Conservation (phyloP, 352 stramenopile genomes). For the Phytopythium litorale region DNA sequence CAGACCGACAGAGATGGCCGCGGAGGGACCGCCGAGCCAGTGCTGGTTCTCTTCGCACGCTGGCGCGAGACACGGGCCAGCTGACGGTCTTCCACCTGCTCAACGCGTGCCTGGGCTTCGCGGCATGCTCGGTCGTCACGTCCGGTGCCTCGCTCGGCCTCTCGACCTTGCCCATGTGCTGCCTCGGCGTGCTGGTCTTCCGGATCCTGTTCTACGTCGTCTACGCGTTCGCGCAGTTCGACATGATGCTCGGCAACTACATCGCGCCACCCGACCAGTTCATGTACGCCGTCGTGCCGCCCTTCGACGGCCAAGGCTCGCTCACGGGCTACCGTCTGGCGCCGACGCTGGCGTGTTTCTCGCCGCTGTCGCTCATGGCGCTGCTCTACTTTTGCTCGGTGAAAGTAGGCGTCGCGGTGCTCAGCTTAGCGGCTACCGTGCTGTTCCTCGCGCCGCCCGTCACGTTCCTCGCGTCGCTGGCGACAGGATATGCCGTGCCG, state of each 20-base stretch:
- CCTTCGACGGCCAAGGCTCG: slow-evolving; percentile 11
- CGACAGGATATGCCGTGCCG: slow-evolving; percentile 6
- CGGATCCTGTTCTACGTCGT: slow-evolving; percentile 53
- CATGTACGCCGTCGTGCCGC: slow-evolving; percentile 30
- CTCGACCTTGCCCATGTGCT: slow-evolving; percentile 57
- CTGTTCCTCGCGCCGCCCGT: slow-evolving; percentile 26
- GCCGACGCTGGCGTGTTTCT: slow-evolving; percentile 46
- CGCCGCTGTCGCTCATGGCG: slow-evolving; percentile 56
- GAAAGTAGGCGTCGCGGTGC: slow-evolving; percentile 44
- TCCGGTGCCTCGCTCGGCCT: slow-evolving; percentile 32
- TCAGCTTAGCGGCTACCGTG: slow-evolving; percentile 29
- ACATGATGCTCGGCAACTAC: slow-evolving; percentile 47
- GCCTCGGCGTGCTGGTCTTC: slow-evolving; percentile 61
- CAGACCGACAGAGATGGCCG: background rate
- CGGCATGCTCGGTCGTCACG: slow-evolving; percentile 39
- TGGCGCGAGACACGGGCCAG: slow-evolving; percentile 19
- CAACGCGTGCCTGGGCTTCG: slow-evolving; percentile 53
- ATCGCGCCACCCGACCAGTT: slow-evolving; percentile 26
- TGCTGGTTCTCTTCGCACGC: background rate
- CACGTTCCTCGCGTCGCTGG: slow-evolving; percentile 24
- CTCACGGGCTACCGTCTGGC: slow-evolving; percentile 36
- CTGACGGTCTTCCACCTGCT: slow-evolving; percentile 55
- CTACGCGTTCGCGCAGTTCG: slow-evolving; percentile 46
- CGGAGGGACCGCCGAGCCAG: background rate
- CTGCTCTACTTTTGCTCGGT: slow-evolving; percentile 63